A percentile compares a stretch with the other conserved stretches of the same genome.
Conservation (phyloP, 192 early-diverging fungal species). For the Diversispora epigaea region DNA sequence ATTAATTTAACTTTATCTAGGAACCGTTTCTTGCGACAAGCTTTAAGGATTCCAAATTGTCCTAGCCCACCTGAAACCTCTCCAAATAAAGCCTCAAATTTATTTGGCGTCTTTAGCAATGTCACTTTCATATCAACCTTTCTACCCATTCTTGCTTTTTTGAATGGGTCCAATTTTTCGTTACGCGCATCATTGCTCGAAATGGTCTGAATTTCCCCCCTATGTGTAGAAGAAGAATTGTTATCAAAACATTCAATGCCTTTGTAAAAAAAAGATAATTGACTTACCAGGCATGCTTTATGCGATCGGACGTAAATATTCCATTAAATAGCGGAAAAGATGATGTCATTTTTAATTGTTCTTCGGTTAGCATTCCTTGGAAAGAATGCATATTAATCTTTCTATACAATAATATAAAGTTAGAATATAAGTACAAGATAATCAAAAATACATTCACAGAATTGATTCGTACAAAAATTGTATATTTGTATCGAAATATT, state of each 20-base stretch:
- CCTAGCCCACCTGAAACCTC: not conserved
- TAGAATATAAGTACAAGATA: conserved; percentile 9
- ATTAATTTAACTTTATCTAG: conserved; percentile 15
- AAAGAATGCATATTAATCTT: not conserved
- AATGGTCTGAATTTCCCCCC: conserved; percentile 14
- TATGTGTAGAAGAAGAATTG: not conserved
- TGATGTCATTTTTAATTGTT: conserved; percentile 12
- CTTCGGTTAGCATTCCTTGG: not conserved
- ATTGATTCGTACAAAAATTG: conserved; percentile 6
- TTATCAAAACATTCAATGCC: not conserved
- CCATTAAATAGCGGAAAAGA: not conserved
- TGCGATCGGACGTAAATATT: not conserved
- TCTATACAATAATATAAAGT: conserved; percentile 7
- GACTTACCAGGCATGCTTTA: conserved; percentile 5
- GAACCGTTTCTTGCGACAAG: conserved; percentile 1
- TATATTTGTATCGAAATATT: not conserved
- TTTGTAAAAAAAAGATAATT: not conserved
- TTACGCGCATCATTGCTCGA: not conserved
- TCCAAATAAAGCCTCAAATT: conserved; percentile 6
- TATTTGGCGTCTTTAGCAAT: not conserved
- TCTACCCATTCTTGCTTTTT: not conserved
- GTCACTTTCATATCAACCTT: conserved; percentile 23
- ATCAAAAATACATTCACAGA: not conserved
- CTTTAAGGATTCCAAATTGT: not conserved
- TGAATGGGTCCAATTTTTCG: not conserved